Evolutionary conservation across 2,329 filamentous ascomycete genomes (phyloP).

Genomic region (Fusarium brachygibbosum): DNA sequence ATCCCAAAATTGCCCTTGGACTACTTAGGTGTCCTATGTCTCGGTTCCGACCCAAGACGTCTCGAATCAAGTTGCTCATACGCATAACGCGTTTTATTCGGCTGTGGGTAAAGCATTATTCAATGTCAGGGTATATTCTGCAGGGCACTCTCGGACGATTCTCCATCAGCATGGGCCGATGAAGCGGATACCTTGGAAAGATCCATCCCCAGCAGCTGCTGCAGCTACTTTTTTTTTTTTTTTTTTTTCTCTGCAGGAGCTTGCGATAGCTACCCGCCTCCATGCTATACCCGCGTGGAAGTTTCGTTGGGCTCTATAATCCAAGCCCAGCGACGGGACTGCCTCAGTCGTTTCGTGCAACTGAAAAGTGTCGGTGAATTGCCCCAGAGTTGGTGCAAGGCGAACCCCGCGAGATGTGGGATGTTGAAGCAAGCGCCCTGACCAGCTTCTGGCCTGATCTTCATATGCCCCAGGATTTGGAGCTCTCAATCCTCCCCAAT

Average conservation of each 20-base stretch:
- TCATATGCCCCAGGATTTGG: constrained; percentile 30
- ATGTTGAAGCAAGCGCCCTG: constrained; percentile 42
- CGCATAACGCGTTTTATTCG: constrained; percentile 9
- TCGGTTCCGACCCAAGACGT: not conserved
- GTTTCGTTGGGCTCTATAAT: not conserved
- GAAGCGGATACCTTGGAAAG: constrained; percentile 34
- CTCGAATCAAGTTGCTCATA: constrained; percentile 23
- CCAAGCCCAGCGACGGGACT: constrained; percentile 2
- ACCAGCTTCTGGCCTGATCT: constrained; percentile 49
- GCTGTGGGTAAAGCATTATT: constrained; percentile 21
- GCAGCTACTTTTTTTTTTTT: constrained; percentile 11
- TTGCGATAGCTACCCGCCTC: not conserved
- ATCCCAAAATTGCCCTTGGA: not conserved
- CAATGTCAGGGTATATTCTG: constrained; percentile 31
- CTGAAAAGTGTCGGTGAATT: constrained; percentile 25
- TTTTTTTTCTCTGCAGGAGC: not conserved
- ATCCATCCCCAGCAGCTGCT: constrained; percentile 5
- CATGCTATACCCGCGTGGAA: not conserved
- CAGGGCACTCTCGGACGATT: constrained; percentile 48
- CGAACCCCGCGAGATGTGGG: constrained; percentile 34
- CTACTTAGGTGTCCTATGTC: not conserved
- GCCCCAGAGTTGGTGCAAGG: constrained; percentile 19
- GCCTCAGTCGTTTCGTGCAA: not conserved
- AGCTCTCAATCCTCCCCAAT: constrained; percentile 41
- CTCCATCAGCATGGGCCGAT: constrained; percentile 47